Conservation (phyloP, 768 basidiomycete species). For the Collybia nuda region DNA sequence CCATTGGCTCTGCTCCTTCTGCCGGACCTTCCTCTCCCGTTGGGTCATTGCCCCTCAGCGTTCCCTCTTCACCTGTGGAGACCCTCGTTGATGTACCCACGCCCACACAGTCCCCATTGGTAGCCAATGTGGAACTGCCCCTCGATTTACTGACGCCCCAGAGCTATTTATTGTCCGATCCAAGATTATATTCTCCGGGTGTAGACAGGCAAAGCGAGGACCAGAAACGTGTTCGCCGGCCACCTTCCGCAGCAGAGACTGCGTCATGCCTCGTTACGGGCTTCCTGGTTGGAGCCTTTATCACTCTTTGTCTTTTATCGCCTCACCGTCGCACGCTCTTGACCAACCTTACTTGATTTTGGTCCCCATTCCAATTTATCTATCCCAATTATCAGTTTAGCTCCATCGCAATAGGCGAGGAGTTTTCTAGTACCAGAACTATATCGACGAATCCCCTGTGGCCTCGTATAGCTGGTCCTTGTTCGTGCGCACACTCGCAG, state of each 20-base stretch:
- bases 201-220: slow-evolving; percentile 2
- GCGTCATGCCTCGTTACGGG: slow-evolving; percentile 46
- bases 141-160: background rate
- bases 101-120: background rate
- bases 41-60: no score
- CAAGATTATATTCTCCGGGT: background rate
- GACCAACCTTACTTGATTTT: slow-evolving; percentile 25
- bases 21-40: no score
- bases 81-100: background rate
- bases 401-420: no score
- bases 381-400: background rate
- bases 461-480: no score
- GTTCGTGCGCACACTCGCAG: no score
- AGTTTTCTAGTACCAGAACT: no score
- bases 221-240: slow-evolving; percentile 8
- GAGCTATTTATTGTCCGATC: slow-evolving; percentile 9
- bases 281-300: slow-evolving; percentile 57
- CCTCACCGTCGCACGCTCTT: slow-evolving; percentile 45
- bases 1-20: no score
- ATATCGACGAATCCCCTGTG: no score
- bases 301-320: slow-evolving; percentile 50
- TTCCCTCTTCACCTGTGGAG: no score
- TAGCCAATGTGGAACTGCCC: background rate
- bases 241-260: slow-evolving; percentile 27
- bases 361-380: background rate